Evolutionary conservation across 192 early-diverging fungal species (phyloP).

Genomic region (Gonapodya prolifera): DNA sequence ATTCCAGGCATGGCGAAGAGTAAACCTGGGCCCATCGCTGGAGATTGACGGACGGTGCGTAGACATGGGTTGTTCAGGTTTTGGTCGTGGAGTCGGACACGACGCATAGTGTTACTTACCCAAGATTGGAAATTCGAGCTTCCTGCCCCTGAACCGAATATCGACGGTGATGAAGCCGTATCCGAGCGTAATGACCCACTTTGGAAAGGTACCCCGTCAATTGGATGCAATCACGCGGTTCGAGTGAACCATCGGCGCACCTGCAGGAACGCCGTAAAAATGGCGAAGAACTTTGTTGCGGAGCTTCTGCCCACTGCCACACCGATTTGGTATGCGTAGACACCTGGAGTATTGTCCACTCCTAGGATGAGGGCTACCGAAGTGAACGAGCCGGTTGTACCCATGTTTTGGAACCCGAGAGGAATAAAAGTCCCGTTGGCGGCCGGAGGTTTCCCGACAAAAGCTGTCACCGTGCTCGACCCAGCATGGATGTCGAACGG

Average conservation of each 20-base stretch:
- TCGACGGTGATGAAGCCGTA: not conserved
- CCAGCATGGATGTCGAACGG: not conserved
- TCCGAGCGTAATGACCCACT: not conserved
- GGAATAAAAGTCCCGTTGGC: not conserved
- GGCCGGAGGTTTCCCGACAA: not conserved
- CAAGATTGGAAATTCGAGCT: not conserved
- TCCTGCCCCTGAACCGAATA: not conserved
- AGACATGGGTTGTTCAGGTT: not conserved
- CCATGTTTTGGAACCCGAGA: not conserved
- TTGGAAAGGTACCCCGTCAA: not conserved
- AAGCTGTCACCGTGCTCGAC: not conserved
- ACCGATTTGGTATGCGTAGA: not conserved
- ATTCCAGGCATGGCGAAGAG: not conserved
- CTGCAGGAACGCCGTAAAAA: not conserved
- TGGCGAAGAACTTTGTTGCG: conserved; percentile 2
- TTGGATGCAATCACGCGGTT: not conserved
- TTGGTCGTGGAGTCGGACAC: not conserved
- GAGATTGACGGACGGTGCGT: not conserved
- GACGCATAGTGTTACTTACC: not conserved
- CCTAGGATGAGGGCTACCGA: not conserved
- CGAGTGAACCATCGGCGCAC: not conserved
- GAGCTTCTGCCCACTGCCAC: not conserved
- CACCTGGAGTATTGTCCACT: not conserved
- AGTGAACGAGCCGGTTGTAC: not conserved
- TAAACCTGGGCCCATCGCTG: not conserved